Conservation (phyloP, 208 protist genomes). For the Novymonas esmeraldas region DNA sequence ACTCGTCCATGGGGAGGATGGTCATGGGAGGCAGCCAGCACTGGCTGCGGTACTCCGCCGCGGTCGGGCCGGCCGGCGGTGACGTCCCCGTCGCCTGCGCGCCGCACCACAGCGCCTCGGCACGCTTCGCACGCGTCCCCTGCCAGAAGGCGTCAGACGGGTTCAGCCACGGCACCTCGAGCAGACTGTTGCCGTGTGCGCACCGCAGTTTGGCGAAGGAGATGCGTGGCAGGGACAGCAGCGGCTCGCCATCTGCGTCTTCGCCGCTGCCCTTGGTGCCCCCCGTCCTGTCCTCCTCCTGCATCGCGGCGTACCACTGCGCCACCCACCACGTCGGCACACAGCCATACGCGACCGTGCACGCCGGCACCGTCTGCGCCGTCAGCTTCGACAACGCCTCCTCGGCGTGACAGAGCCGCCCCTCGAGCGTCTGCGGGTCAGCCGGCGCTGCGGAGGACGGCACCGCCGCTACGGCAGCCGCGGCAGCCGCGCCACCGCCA, state of each 20-base stretch:
- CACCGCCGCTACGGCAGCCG: not conserved
- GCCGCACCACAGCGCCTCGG: too few species aligned
- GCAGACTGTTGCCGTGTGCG: conserved; percentile 50
- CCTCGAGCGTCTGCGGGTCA: conserved; percentile 30
- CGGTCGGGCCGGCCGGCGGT: not conserved
- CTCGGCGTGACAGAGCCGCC: conserved; percentile 39
- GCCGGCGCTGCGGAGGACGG: not conserved
- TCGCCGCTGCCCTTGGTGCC: not conserved
- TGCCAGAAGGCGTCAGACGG: conserved; percentile 77
- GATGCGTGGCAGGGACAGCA: conserved; percentile 30
- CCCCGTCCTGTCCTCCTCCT: conserved; percentile 24
- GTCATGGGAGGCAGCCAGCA: conserved; percentile 66
- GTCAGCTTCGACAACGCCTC: conserved; percentile 30
- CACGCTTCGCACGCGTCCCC: conserved; percentile 45
- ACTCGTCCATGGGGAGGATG: conserved; percentile 76
- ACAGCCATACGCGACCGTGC: conserved; percentile 50
- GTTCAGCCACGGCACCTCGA: conserved; percentile 69
- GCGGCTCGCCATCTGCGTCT: not conserved
- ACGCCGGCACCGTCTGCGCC: conserved; percentile 21
- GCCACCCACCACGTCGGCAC: conserved; percentile 85
- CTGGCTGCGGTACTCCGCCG: conserved; percentile 18
- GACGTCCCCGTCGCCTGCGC: too few species aligned
- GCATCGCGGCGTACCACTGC: conserved; percentile 59
- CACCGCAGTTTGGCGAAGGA: conserved; percentile 49
- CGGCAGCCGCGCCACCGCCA: not conserved